A percentile compares a stretch with the other conserved stretches of the same genome.
phyloP scores from a whole-genome alignment of 2,329 filamentous ascomycete species.

The Byssochlamys sp. region DNA sequence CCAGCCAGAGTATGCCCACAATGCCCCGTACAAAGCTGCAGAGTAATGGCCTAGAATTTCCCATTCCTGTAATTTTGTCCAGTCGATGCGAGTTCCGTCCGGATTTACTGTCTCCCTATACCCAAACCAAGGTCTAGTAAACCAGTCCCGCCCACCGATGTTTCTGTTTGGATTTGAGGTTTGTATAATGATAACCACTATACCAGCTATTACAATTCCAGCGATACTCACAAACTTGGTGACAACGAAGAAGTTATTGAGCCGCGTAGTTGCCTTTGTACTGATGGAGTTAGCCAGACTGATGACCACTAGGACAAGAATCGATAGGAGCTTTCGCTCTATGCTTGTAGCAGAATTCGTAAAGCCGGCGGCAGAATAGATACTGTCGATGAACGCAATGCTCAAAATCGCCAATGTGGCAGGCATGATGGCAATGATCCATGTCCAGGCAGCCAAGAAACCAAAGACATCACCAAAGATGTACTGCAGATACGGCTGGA shows the following conservation, averaged over 20 bases:
- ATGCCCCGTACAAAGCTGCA: not conserved
- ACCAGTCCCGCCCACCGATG: not conserved
- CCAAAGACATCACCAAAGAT: not conserved
- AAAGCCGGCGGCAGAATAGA: not conserved
- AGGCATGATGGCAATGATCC: not conserved
- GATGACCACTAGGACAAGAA: not conserved
- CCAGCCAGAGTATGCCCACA: not conserved
- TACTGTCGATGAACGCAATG: not conserved
- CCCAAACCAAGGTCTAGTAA: not conserved
- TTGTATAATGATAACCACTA: not conserved
- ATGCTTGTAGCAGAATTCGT: not conserved
- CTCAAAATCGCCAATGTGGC: not conserved
- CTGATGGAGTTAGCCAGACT: not conserved
- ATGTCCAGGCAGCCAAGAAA: not conserved
- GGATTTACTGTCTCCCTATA: not conserved
- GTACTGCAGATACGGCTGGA: not conserved
- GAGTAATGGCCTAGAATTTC: not conserved
- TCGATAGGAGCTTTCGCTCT: not conserved
- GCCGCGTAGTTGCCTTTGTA: not conserved
- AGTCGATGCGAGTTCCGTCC: not conserved
- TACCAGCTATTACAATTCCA: not conserved
- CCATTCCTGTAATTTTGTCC: not conserved
- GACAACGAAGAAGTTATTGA: not conserved
- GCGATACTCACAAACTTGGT: not conserved
- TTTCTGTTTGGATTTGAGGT: not conserved